Evolutionary conservation across 306 rosid species (phyloP).

Genomic region (Begonia masoniana): DNA sequence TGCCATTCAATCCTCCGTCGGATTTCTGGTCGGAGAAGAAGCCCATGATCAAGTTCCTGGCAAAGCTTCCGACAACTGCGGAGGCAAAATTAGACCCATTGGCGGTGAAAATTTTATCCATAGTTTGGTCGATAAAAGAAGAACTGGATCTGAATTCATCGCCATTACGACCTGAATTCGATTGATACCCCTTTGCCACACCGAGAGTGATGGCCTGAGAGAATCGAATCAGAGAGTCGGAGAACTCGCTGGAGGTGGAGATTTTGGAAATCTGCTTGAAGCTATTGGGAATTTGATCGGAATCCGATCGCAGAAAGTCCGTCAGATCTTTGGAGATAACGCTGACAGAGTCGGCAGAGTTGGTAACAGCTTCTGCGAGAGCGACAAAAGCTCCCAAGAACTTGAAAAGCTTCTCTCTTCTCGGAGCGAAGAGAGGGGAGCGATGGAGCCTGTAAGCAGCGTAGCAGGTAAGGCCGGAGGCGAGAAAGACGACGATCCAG

Average conservation of each 20-base stretch:
- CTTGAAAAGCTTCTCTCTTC: slow-evolving; percentile 40
- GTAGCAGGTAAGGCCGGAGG: slow-evolving; percentile 47
- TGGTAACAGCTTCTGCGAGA: slow-evolving; percentile 47
- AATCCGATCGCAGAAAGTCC: slow-evolving; percentile 58
- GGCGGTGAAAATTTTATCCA: slow-evolving; percentile 41
- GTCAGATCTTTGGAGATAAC: slow-evolving; percentile 49
- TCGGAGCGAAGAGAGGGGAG: slow-evolving; percentile 37
- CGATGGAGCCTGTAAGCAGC: slow-evolving; percentile 40
- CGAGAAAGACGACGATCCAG: slow-evolving; percentile 31
- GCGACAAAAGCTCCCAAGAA: slow-evolving; percentile 39
- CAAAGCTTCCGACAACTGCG: slow-evolving; percentile 70
- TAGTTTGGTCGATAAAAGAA: slow-evolving; percentile 23
- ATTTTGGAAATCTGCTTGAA: slow-evolving; percentile 63
- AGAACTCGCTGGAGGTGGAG: slow-evolving; percentile 38
- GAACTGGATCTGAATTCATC: slow-evolving; percentile 11
- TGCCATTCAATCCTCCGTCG: slow-evolving; percentile 19
- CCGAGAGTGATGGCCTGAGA: slow-evolving; percentile 46
- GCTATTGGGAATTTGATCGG: slow-evolving; percentile 55
- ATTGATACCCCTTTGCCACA: slow-evolving; percentile 33
- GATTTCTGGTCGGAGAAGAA: slow-evolving; percentile 21
- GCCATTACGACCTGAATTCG: slow-evolving; percentile 5
- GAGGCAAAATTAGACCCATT: slow-evolving; percentile 76
- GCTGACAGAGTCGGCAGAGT: slow-evolving; percentile 53
- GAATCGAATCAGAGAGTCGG: slow-evolving; percentile 38
- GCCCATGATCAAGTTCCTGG: slow-evolving; percentile 51